phyloP scores from a whole-genome alignment of 225 moss, liverwort and hornwort species.

The Asterella californica region DNA sequence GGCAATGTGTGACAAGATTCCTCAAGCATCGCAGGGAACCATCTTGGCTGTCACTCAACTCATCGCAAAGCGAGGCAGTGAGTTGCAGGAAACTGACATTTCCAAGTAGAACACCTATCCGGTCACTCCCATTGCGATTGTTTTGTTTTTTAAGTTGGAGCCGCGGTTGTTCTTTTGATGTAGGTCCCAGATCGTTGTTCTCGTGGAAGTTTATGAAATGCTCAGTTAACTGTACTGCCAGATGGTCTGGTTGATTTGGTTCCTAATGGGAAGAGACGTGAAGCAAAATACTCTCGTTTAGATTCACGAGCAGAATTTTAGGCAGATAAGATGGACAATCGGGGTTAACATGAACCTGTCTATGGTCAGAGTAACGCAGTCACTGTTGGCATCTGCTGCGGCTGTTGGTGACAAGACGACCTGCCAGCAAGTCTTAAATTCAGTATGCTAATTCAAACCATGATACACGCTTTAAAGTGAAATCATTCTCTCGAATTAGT shows the following conservation, averaged over 20 bases:
- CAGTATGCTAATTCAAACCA: slow-evolving; percentile 42
- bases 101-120: slow-evolving; percentile 49
- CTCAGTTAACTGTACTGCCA: not conserved
- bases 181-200: not conserved
- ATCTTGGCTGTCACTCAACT: slow-evolving; percentile 77
- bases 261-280: too few species aligned
- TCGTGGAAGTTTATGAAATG: not conserved
- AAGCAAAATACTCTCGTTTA: not conserved
- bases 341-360: not conserved
- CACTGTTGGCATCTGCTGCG: slow-evolving; percentile 80
- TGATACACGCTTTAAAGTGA: not conserved
- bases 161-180: not conserved
- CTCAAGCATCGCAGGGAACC: slow-evolving; percentile 71
- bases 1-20: slow-evolving; percentile 81
- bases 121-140: not conserved
- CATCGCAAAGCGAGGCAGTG: slow-evolving; percentile 70
- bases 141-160: not conserved
- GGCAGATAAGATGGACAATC: not conserved
- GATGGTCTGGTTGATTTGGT: not conserved
- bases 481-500: not conserved
- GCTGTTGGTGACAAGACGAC: slow-evolving; percentile 56
- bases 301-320: not conserved
- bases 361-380: slow-evolving; percentile 65
- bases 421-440: slow-evolving; percentile 72
- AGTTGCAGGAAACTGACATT: slow-evolving; percentile 75